These are phyloP conservation scores for Rossbeevera mucosa DNA, from an alignment of 768 basidiomycete genomes.

Conservation along the genomic window DNA sequence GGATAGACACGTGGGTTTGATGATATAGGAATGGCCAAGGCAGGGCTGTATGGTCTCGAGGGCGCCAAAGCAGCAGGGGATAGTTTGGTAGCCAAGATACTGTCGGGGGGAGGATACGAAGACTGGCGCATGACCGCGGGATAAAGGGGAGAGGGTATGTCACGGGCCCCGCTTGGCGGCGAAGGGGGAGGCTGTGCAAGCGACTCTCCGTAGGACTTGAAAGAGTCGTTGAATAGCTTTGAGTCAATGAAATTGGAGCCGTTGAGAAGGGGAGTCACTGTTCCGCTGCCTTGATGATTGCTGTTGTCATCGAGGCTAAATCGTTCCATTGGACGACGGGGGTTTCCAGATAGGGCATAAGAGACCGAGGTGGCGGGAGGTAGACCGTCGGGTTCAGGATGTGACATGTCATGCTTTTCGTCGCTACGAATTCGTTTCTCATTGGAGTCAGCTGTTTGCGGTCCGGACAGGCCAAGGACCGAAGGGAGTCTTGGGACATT, in stretches of 20 bases:
- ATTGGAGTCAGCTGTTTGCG: conserved; percentile 15
- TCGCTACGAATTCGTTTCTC: conserved; percentile 25
- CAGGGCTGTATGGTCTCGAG: conserved; percentile 47
- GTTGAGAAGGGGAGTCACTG: conserved; percentile 20
- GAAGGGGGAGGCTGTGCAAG: conserved; percentile 22
- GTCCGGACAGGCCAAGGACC: conserved; percentile 12
- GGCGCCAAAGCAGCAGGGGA: conserved; percentile 53
- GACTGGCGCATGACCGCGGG: conserved; percentile 46
- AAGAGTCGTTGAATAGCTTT: conserved; percentile 26
- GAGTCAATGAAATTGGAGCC: conserved; percentile 26
- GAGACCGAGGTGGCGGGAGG: conserved; percentile 36
- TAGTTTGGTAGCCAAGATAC: conserved; percentile 29
- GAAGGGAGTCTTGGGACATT: conserved; percentile 13
- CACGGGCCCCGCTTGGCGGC: conserved; percentile 17
- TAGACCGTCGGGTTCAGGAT: conserved; percentile 12
- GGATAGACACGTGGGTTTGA: conserved; percentile 62
- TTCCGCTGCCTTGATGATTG: conserved; percentile 16
- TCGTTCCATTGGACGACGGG: conserved; percentile 47
- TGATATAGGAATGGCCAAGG: conserved; percentile 50
- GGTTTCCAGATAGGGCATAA: conserved; percentile 41
- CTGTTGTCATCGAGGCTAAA: conserved; percentile 47
- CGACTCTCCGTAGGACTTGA: conserved; percentile 31
- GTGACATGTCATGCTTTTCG: conserved; percentile 17
- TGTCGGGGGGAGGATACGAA: conserved; percentile 37
- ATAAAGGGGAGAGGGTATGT: conserved; percentile 32